Evolutionary conservation across 2,329 filamentous ascomycete species (phyloP).

Genomic region (Aspergillus versicolor): DNA sequence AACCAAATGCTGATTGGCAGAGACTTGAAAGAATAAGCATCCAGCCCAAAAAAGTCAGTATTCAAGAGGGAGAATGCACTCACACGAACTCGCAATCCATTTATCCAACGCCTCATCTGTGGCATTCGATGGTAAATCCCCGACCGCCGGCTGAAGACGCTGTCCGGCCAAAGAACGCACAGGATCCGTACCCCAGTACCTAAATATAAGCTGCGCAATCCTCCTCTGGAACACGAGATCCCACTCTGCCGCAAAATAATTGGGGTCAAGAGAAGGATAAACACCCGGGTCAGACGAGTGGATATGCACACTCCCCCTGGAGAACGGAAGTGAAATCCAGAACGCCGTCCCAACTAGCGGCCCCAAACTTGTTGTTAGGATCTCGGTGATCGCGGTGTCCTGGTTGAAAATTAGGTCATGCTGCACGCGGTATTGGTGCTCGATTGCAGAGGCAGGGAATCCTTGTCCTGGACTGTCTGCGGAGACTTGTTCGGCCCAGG

Average conservation of each 20-base stretch:
- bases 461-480: background rate
- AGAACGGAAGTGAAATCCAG: slow-evolving; percentile 25
- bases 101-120: background rate
- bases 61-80: background rate
- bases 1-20: slow-evolving; percentile 4
- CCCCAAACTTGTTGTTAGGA: slow-evolving; percentile 18
- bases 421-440: slow-evolving; percentile 16
- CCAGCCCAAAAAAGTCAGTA: background rate
- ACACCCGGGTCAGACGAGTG: slow-evolving; percentile 6
- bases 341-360: slow-evolving; percentile 18
- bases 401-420: slow-evolving; percentile 23
- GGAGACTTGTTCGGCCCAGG: background rate
- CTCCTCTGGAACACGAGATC: slow-evolving; percentile 12
- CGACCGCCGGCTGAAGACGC: background rate
- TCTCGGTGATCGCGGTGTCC: slow-evolving; percentile 21
- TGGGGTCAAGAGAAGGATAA: slow-evolving; percentile 21
- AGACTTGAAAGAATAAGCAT: background rate
- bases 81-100: background rate
- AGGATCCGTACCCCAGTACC: background rate
- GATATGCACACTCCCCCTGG: slow-evolving; percentile 25
- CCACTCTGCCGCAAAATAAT: slow-evolving; percentile 22
- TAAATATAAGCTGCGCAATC: background rate
- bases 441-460: background rate
- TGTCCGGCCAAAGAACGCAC: background rate
- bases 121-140: background rate